A percentile compares a stretch with the other conserved stretches of the same genome.
phyloP scores from a whole-genome alignment of 441 rosid species.

The Erodium texanum region DNA sequence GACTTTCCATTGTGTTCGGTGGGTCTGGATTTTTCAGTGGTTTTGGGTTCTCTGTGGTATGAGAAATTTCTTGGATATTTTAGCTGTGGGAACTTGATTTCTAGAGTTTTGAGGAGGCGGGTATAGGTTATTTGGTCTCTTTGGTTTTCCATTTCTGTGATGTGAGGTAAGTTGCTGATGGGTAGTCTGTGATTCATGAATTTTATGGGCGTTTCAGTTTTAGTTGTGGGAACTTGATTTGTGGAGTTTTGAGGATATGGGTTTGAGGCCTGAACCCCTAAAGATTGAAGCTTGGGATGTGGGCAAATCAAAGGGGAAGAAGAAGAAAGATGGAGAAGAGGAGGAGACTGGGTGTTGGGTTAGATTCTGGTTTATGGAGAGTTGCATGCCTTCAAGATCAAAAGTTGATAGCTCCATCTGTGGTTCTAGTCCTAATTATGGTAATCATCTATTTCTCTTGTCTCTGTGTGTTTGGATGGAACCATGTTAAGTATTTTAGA shows the following conservation, averaged over 20 bases:
- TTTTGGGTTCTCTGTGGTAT: too few species aligned
- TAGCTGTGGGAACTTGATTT: not conserved
- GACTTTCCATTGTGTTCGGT: not conserved
- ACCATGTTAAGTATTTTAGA: constrained; percentile 4
- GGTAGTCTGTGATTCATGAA: constrained; percentile 7
- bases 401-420: constrained; percentile 78
- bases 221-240: constrained; percentile 21
- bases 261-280: constrained; percentile 37
- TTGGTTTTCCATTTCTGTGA: constrained; percentile 1
- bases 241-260: constrained; percentile 31
- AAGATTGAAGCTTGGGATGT: constrained; percentile 37
- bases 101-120: not conserved
- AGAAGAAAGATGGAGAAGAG: constrained; percentile 16
- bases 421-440: constrained; percentile 47
- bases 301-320: constrained; percentile 29
- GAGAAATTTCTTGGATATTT: too few species aligned
- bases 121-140: not conserved
- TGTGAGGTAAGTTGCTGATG: not conserved
- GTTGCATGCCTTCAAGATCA: constrained; percentile 91
- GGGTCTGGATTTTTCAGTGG: constrained; percentile 10
- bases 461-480: too few species aligned
- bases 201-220: constrained; percentile 9
- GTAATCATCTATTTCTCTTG: constrained; percentile 26
- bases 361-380: constrained; percentile 43
- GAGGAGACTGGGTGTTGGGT: constrained; percentile 62